These are phyloP conservation scores for Xylaria venustula DNA, from an alignment of 495 filamentous ascomycete genomes.

Conservation along the genomic window DNA sequence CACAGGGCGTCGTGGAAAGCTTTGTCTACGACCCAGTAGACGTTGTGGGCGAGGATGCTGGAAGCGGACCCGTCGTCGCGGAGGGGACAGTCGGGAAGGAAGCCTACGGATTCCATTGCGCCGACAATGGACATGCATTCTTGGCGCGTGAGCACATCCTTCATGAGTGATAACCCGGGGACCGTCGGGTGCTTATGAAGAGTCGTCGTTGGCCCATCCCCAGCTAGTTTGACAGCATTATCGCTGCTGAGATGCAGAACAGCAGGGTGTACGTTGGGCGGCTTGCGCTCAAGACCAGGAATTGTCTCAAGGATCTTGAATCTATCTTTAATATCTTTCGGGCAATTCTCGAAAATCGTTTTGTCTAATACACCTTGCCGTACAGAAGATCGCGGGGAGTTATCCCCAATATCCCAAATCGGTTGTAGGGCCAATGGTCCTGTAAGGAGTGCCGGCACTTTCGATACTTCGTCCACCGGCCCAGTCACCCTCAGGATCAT, in stretches of 20 bases:
- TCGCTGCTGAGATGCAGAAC: conserved; percentile 41
- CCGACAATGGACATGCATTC: conserved; percentile 49
- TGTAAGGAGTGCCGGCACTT: conserved; percentile 7
- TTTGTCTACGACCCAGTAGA: conserved; percentile 50
- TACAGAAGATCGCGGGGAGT: conserved; percentile 18
- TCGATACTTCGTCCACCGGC: conserved; percentile 32
- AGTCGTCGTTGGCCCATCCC: conserved; percentile 22
- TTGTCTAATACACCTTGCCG: conserved; percentile 37
- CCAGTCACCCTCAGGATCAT: conserved; percentile 41
- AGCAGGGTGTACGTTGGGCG: conserved; percentile 46
- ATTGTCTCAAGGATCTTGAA: conserved; percentile 44
- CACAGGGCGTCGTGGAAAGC: conserved; percentile 43
- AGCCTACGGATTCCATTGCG: conserved; percentile 42
- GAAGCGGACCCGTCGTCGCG: conserved; percentile 40
- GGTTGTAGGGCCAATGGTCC: conserved; percentile 32
- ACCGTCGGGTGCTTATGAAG: conserved; percentile 41
- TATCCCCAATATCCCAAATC: conserved; percentile 32
- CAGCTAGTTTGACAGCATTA: conserved; percentile 34
- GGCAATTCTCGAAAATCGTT: conserved; percentile 24
- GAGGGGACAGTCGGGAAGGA: conserved; percentile 47
- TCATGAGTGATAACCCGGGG: conserved; percentile 36
- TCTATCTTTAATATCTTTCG: conserved; percentile 2
- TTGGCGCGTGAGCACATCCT: conserved; percentile 35
- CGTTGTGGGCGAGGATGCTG: conserved; percentile 50
- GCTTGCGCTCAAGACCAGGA: conserved; percentile 43